Conservation (phyloP, 2,329 filamentous ascomycete species). For the Pestalotiopsis sp. region DNA sequence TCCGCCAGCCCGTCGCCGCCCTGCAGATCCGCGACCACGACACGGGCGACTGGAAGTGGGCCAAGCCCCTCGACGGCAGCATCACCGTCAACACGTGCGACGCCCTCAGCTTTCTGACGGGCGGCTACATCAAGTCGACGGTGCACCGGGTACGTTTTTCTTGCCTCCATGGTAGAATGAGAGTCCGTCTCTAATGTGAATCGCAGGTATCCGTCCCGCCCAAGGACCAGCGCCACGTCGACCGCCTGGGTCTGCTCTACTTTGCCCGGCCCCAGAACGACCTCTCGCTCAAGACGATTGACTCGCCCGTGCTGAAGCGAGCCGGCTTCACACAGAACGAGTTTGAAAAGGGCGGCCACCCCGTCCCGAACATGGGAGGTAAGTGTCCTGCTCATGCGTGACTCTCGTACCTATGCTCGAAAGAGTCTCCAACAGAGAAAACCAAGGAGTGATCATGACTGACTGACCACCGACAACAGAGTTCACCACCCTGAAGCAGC, state of each 20-base stretch:
- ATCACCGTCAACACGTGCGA: conserved; percentile 50
- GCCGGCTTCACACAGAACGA: conserved; percentile 36
- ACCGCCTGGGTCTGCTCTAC: conserved; percentile 50
- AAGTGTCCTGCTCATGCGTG: neutral
- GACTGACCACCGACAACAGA: conserved; percentile 18
- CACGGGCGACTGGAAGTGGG: conserved; percentile 45
- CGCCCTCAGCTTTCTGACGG: conserved; percentile 45
- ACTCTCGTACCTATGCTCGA: neutral
- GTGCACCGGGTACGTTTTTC: conserved; percentile 28
- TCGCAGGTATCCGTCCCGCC: conserved; percentile 36
- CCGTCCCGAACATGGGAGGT: conserved; percentile 34
- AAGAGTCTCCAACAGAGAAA: neutral
- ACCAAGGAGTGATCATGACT: neutral
- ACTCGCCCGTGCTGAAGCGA: conserved; percentile 36
- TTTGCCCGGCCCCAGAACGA: conserved; percentile 47
- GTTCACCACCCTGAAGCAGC: conserved; percentile 37
- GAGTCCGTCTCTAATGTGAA: too few relatives aligned
- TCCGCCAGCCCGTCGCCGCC: conserved; percentile 54
- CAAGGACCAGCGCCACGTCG: conserved; percentile 42
- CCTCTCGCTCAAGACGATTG: conserved; percentile 35
- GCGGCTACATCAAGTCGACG: conserved; percentile 39
- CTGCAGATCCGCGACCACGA: conserved; percentile 47
- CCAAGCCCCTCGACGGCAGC: conserved; percentile 43
- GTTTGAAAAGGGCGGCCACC: conserved; percentile 33
- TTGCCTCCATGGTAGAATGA: conserved; percentile 43